Conservation (phyloP, 768 basidiomycete species). For the Phlebiopsis flavidoalba region DNA sequence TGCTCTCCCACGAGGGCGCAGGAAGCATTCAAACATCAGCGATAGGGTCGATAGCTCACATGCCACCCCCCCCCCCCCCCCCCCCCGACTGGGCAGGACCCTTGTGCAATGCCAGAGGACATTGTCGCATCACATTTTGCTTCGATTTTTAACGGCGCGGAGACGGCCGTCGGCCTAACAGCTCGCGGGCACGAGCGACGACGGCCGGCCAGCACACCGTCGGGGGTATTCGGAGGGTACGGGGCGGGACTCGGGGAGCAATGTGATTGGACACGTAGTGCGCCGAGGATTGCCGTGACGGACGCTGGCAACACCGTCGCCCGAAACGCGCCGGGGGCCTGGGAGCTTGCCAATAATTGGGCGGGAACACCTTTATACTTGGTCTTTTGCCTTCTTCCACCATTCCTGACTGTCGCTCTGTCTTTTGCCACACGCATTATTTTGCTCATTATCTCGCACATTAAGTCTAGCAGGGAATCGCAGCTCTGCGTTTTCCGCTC, state of each 20-base stretch:
- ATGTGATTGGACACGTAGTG: neutral
- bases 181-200: neutral
- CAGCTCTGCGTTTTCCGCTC: constrained; percentile 17
- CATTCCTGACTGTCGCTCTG: neutral
- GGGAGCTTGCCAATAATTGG: constrained; percentile 1
- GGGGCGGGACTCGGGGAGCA: neutral
- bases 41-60: constrained; percentile 1
- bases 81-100: neutral
- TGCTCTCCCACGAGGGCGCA: constrained; percentile 1
- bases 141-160: neutral
- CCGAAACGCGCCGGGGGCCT: constrained; percentile 4
- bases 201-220: neutral
- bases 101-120: neutral
- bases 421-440: neutral
- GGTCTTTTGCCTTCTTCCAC: constrained; percentile 8
- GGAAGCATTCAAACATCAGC: neutral
- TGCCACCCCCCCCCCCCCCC: too few species aligned
- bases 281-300: neutral
- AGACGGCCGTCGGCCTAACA: neutral
- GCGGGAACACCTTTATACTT: constrained; percentile 2
- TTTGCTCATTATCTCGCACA: neutral
- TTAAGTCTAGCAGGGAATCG: constrained; percentile 18
- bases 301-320: too few species aligned
- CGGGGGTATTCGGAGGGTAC: neutral
- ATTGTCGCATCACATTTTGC: neutral